Conservation (phyloP, 129 eudicot species). For the Chrysanthemum makinoi region DNA sequence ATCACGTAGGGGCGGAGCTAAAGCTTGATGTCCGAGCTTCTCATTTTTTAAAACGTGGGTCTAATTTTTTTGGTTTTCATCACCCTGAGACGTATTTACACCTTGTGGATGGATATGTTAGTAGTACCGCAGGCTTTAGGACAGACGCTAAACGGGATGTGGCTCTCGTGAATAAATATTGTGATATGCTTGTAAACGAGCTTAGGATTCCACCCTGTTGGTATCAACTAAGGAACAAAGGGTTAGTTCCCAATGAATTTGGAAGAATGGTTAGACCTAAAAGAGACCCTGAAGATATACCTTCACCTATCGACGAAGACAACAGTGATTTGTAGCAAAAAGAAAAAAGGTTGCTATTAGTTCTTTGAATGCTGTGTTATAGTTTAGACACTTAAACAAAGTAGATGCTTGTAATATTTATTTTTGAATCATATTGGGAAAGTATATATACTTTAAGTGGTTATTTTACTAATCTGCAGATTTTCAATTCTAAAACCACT, state of each 20-base stretch:
- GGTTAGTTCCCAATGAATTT: slow-evolving; percentile 50
- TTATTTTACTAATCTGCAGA: background rate
- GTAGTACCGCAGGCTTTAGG: slow-evolving; percentile 43
- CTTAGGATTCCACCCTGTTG: slow-evolving; percentile 67
- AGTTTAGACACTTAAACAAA: slow-evolving; percentile 1
- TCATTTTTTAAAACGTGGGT: slow-evolving; percentile 57
- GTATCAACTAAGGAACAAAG: slow-evolving; percentile 73
- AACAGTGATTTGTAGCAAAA: slow-evolving; percentile 9
- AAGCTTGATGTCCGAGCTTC: slow-evolving; percentile 61
- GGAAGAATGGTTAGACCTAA: slow-evolving; percentile 80
- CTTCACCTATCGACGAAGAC: slow-evolving; percentile 58
- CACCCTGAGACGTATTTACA: slow-evolving; percentile 82
- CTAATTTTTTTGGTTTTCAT: slow-evolving; percentile 58
- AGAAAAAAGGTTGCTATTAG: background rate
- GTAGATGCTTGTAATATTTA: background rate
- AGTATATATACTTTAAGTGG: too few relatives aligned
- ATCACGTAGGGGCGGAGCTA: slow-evolving; percentile 77
- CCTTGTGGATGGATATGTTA: slow-evolving; percentile 57
- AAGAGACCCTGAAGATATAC: slow-evolving; percentile 69
- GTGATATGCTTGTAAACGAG: slow-evolving; percentile 76
- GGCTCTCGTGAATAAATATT: slow-evolving; percentile 66
- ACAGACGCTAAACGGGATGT: slow-evolving; percentile 60
- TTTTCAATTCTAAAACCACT: background rate
- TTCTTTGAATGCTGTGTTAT: background rate
- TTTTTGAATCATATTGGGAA: background rate